Evolutionary conservation across 1,284 basidiomycete genomes (phyloP).

Genomic region (Pseudozyma sp.): DNA sequence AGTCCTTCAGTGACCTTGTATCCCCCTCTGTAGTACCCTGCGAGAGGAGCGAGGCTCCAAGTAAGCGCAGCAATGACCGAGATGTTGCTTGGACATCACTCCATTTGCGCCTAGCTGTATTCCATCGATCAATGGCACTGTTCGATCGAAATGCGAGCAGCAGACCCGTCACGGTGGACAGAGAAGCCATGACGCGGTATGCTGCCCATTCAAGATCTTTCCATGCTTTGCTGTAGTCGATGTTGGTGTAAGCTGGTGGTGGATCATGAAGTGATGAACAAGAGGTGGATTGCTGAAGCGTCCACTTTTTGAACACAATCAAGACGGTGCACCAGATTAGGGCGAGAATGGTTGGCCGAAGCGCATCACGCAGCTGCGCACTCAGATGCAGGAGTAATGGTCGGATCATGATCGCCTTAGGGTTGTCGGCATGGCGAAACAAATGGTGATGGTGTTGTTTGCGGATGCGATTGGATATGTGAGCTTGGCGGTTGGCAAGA

Average conservation of each 20-base stretch:
- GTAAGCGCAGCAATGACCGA: constrained; percentile 31
- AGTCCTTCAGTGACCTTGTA: constrained; percentile 4
- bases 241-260: constrained; percentile 3
- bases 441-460: not conserved
- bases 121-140: constrained; percentile 47
- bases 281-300: constrained; percentile 7
- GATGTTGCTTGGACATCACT: constrained; percentile 34
- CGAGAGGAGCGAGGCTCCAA: constrained; percentile 22
- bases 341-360: constrained; percentile 31
- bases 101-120: constrained; percentile 41
- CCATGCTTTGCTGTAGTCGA: constrained; percentile 20
- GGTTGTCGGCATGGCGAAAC: not conserved
- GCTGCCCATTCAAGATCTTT: constrained; percentile 42
- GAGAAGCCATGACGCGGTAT: constrained; percentile 29
- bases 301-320: constrained; percentile 9
- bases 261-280: constrained; percentile 15
- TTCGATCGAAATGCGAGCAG: constrained; percentile 48
- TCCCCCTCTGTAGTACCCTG: not conserved
- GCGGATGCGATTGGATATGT: too few relatives aligned
- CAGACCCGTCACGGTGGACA: constrained; percentile 44
- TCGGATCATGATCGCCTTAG: constrained; percentile 2
- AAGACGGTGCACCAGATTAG: constrained; percentile 39
- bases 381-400: not conserved
- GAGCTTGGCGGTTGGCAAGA: too few relatives aligned
- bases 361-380: constrained; percentile 15